A percentile compares a stretch with the other conserved stretches of the same genome.
These are phyloP conservation scores for Pelargonium nanum DNA, from an alignment of 345 rosid genomes.

Conservation along the genomic window DNA sequence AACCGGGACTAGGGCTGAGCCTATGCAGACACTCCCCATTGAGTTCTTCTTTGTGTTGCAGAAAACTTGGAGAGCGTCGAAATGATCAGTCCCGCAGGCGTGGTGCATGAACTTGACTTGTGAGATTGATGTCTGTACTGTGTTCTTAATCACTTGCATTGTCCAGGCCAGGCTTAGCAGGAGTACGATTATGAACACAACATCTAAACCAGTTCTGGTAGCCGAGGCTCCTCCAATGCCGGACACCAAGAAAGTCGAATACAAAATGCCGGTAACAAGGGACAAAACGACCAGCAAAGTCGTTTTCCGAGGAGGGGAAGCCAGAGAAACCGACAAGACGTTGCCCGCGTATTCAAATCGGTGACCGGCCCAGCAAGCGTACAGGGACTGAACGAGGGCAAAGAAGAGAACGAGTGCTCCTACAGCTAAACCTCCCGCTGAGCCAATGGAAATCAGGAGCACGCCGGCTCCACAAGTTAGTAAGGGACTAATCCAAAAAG, in stretches of 20 bases:
- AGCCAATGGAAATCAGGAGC: conserved; percentile 38
- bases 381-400: conserved; percentile 40
- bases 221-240: conserved; percentile 83
- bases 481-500: conserved; percentile 64
- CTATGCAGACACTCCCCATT: conserved; percentile 52
- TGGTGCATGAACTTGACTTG: conserved; percentile 43
- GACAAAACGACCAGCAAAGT: conserved; percentile 22
- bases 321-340: conserved; percentile 39
- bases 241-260: conserved; percentile 47
- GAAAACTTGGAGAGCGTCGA: conserved; percentile 33
- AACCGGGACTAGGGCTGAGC: conserved; percentile 58
- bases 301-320: conserved; percentile 39
- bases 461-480: conserved; percentile 48
- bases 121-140: conserved; percentile 46
- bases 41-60: conserved; percentile 34
- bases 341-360: conserved; percentile 47
- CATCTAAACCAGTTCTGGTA: conserved; percentile 35
- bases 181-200: conserved; percentile 39
- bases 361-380: conserved; percentile 62
- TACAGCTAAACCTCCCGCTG: conserved; percentile 32
- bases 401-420: conserved; percentile 39
- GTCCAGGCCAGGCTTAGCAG: conserved; percentile 66
- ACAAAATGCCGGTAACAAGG: conserved; percentile 19
- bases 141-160: conserved; percentile 62
- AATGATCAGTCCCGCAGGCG: conserved; percentile 32